Evolutionary conservation across 75 land plant species (phyloP), one percentile per base, ranked within the genome.

Genomic region (Ceratopteris richardii): DNA sequence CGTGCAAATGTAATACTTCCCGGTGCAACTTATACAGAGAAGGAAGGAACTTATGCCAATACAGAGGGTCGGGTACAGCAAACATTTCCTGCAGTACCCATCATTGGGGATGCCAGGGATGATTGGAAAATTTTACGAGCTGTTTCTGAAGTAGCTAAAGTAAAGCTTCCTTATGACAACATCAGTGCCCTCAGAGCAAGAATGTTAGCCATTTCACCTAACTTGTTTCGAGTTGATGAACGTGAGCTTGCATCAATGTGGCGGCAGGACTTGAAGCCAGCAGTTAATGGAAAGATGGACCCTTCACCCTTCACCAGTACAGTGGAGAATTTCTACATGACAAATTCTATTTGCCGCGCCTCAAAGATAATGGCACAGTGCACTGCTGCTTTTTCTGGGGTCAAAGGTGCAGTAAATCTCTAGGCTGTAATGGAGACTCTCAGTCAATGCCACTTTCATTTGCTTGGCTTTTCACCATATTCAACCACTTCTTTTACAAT

Each of bases 331-430:
- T 94, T 89, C 54, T 94, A 89, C 65, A 94, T 94, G 98, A 94
- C 98, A 1, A 85, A 94, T 64, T 57, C 96, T 0, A 90, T 94
- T 28, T 77, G 81, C 23, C 74, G 98, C 44, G 98, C 98, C 4
- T 94, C 98, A 39, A 86, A 86, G 67, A 85, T 77, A 11, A 94
- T 94, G 98, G 96, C 98, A 31, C 98, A 94, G 57, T 94, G 98
- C 76, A 94, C 91, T 63, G 77, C 96, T 52, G 54, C 54, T 12
- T 52, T 52, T 14, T 52, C 54, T 26, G 54, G 54, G 16, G 22
- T 28, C 3, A 52, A 52, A 23, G 54, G 54, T 28, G 22, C 9
- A 52, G 28, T 3, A 3, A 9, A 33, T 33, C n/a, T n/a, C n/a
- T n/a, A n/a, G n/a, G n/a, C n/a, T n/a, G n/a, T n/a, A n/a, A n/a